Evolutionary conservation across 306 rosid genomes (phyloP).

Genomic region (Sphenostylis stenocarpa): DNA sequence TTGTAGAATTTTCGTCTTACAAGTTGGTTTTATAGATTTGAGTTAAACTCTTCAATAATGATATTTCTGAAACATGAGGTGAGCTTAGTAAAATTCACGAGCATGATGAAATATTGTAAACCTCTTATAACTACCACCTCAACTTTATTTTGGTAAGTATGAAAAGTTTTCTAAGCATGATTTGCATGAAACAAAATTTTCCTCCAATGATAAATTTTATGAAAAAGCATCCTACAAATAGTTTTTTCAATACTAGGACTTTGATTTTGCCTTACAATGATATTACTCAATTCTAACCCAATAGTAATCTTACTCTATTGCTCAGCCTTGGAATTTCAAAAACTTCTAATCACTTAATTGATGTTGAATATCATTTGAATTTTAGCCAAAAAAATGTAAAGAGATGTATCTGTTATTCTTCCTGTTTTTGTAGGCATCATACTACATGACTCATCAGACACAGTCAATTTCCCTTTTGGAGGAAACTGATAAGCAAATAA

Average conservation of each 20-base stretch:
- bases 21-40: no score
- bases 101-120: not conserved
- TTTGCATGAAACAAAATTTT: not conserved
- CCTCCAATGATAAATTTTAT: slow-evolving; percentile 2
- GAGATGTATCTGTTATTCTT: slow-evolving; percentile 15
- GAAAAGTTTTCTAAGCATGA: not conserved
- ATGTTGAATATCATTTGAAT: slow-evolving; percentile 21
- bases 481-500: slow-evolving; percentile 84
- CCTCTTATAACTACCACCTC: not conserved
- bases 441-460: slow-evolving; percentile 71
- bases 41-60: not conserved
- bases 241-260: not conserved
- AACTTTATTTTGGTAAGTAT: not conserved
- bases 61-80: not conserved
- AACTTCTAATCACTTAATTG: not conserved
- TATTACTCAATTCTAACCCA: not conserved
- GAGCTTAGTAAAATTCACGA: not conserved
- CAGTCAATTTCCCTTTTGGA: slow-evolving; percentile 42
- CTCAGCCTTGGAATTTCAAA: not conserved
- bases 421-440: slow-evolving; percentile 67
- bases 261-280: slow-evolving; percentile 1
- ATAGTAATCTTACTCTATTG: not conserved
- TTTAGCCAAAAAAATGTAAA: slow-evolving; percentile 19
- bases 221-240: not conserved
- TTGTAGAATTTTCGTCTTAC: no score